A percentile compares a stretch with the other conserved stretches of the same genome.
Conservation (phyloP, 169 alveolate species). For the Eimeria maxima region DNA sequence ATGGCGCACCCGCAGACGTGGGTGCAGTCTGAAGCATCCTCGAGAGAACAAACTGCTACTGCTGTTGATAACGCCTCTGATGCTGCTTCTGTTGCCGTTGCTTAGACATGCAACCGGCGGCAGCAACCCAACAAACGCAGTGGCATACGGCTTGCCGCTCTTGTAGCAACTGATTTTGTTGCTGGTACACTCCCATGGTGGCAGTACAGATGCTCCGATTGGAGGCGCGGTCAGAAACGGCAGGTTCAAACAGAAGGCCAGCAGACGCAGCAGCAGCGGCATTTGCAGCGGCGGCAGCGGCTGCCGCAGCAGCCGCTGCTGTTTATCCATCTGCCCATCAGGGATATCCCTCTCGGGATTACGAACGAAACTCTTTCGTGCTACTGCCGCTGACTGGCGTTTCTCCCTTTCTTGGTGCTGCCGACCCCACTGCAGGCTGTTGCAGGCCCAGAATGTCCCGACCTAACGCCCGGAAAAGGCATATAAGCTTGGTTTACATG, state of each 20-base stretch:
- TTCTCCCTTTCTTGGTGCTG: slow-evolving; percentile 4
- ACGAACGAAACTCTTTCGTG: neutral
- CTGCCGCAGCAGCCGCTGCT: slow-evolving; percentile 77
- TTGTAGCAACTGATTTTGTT: neutral
- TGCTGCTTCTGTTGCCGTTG: neutral
- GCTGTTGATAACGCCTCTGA: neutral
- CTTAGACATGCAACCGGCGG: neutral
- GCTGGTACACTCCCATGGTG: neutral
- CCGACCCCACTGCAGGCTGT: neutral
- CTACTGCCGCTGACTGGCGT: neutral
- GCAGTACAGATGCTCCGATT: slow-evolving; percentile 9
- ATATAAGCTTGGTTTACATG: neutral
- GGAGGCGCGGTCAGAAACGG: neutral
- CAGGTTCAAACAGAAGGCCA: neutral
- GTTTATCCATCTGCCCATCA: slow-evolving; percentile 67
- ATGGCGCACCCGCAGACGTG: slow-evolving; percentile 77
- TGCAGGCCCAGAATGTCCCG: neutral
- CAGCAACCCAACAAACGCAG: slow-evolving; percentile 30
- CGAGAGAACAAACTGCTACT: slow-evolving; percentile 45
- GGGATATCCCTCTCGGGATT: neutral
- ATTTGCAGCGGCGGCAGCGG: slow-evolving; percentile 8
- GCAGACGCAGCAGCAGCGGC: neutral
- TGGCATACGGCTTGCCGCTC: neutral
- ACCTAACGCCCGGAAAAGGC: neutral
- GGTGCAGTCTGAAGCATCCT: slow-evolving; percentile 64